Evolutionary conservation across 805 yeast species (phyloP).

Genomic region (Lipomyces yamanashiensis): DNA sequence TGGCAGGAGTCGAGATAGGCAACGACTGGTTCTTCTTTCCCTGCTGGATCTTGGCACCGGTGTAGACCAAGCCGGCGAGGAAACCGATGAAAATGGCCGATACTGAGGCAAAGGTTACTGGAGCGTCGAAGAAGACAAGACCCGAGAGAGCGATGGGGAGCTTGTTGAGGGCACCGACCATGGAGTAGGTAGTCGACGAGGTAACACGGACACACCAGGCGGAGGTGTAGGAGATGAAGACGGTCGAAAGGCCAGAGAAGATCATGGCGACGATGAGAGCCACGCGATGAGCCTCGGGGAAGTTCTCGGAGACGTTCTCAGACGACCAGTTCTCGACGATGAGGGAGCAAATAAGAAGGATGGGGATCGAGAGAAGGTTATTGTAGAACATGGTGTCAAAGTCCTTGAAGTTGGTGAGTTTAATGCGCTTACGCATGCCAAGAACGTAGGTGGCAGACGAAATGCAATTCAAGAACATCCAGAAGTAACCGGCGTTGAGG

Average conservation of each 20-base stretch:
- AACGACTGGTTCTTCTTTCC: constrained; percentile 46
- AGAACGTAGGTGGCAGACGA: constrained; percentile 92
- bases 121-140: constrained; percentile 90
- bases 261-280: constrained; percentile 81
- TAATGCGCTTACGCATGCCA: constrained; percentile 96
- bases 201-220: constrained; percentile 99
- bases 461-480: constrained; percentile 96
- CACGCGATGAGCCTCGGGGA: constrained; percentile 72
- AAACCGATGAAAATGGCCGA: constrained; percentile 92
- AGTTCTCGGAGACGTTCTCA: constrained; percentile 72
- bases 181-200: constrained; percentile 95
- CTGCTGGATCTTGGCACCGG: constrained; percentile 93
- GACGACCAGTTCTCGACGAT: constrained; percentile 92
- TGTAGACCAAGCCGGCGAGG: constrained; percentile 92
- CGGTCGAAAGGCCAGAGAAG: constrained; percentile 90
- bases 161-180: constrained; percentile 99
- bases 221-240: constrained; percentile 97
- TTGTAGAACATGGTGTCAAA: constrained; percentile 86
- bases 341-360: constrained; percentile 74
- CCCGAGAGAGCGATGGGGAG: constrained; percentile 97
- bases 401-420: constrained; percentile 86
- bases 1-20: constrained; percentile 24
- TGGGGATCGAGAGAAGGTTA: constrained; percentile 91
- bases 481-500: constrained; percentile 79
- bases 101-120: constrained; percentile 89